These are phyloP conservation scores for Selaginella moellendorffii DNA, from an alignment of 75 land plant genomes.

Conservation along the genomic window DNA sequence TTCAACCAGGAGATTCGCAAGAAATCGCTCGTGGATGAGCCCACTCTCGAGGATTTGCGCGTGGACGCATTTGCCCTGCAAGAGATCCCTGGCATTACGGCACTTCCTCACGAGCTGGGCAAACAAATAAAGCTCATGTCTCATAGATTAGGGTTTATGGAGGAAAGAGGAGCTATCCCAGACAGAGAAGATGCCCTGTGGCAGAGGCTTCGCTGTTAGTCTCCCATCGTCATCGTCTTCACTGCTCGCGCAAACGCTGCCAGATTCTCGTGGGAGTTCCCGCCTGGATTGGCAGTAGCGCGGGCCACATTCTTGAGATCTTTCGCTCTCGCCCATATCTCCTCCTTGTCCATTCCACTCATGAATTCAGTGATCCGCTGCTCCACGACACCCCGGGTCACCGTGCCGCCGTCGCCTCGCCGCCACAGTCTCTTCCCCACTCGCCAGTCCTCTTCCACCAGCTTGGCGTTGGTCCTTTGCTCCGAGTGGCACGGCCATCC, in stretches of 20 bases:
- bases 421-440: neutral
- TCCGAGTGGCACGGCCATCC: neutral
- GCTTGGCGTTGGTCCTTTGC: neutral
- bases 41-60: neutral
- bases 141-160: neutral
- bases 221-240: too few species aligned
- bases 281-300: too few species aligned
- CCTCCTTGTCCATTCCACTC: neutral
- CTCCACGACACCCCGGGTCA: neutral
- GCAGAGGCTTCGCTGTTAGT: too few species aligned
- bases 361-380: neutral
- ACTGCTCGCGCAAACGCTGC: neutral
- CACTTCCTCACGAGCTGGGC: slow-evolving; percentile 3
- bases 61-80: neutral
- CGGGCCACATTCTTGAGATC: neutral
- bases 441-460: neutral
- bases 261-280: neutral
- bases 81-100: neutral
- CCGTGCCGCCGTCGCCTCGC: neutral
- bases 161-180: too few species aligned
- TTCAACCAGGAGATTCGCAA: neutral
- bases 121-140: neutral
- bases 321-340: neutral
- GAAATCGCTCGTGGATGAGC: neutral
- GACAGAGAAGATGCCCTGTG: too few species aligned